Base-by-base conservation (phyloP, 2,329 filamentous ascomycete species). In the Raffaelea arxii region DNA sequence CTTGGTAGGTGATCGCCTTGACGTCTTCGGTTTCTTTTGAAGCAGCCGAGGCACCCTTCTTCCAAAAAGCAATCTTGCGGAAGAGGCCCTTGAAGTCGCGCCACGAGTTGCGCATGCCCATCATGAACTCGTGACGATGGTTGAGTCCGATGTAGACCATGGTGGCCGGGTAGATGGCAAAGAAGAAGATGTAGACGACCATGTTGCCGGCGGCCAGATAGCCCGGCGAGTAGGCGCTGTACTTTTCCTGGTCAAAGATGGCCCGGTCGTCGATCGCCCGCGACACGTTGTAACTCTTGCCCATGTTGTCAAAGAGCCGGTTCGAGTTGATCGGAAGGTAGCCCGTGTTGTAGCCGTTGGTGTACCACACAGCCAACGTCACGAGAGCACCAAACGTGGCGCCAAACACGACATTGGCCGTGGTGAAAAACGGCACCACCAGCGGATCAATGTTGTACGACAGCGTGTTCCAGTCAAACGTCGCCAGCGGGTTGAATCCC, bases 371-470 rank as follows among this genome's bases (percentile, higher is more conserved):
- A 22, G 63, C 74, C 3, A 75, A 58, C n/a, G 78, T 65, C 16
- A 82, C 64, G 63, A 75, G 72, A 54, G 72, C 71, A 38, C 70
- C 75, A 27, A 75, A 51, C 14, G 78, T 66, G 44, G 74, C 69
- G 24, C 78, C 78, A 40, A 80, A 62, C 51, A 80, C 66, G 24
- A 75, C 76, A 58, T 84, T 84, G 45, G 76, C 66, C 40, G 80
- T 81, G 27, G 74, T 75, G 61, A 79, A 75, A 57, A 73, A 74
- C 6, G 73, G 72, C 6, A 71, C 64, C 55, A 61, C 55, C 39
- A 53, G 64, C 56, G 68, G 62, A 46, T 52, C 53, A 11, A 23
- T 30, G 39, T 58, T 53, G 43, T 53, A 58, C 5, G 53, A 49
- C 47, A 56, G 41, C 22, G 51, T 56, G 46, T 63, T 62, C 64